Conservation (phyloP, 768 basidiomycete genomes). For the Lentinula boryana region DNA sequence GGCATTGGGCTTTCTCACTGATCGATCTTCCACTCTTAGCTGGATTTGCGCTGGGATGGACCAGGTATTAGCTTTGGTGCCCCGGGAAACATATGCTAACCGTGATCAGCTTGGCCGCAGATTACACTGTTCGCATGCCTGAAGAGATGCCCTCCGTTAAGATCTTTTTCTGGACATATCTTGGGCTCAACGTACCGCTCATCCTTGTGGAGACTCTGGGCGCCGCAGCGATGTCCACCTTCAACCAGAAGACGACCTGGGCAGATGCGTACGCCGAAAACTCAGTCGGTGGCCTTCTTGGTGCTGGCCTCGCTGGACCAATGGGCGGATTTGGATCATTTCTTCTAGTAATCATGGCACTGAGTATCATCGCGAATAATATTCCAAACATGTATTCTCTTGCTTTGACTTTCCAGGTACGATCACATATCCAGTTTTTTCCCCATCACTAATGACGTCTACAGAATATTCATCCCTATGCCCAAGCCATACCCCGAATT, state of each 20-base stretch:
- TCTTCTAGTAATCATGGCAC: constrained; percentile 50
- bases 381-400: constrained; percentile 61
- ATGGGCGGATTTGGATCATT: constrained; percentile 52
- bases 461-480: constrained; percentile 20
- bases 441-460: constrained; percentile 19
- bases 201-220: constrained; percentile 21
- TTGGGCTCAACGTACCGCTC: constrained; percentile 44
- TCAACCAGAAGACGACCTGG: constrained; percentile 39
- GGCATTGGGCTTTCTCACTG: background rate
- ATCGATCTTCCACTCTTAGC: background rate
- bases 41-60: constrained; percentile 2
- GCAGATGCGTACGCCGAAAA: constrained; percentile 30
- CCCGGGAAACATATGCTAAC: background rate
- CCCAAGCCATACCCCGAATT: constrained; percentile 31
- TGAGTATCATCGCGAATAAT: constrained; percentile 59
- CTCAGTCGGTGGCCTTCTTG: constrained; percentile 45
- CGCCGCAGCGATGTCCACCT: constrained; percentile 42
- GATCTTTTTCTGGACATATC: constrained; percentile 46
- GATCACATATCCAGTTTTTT: background rate
- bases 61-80: background rate
- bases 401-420: constrained; percentile 43
- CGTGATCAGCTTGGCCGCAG: constrained; percentile 33
- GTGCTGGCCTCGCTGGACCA: constrained; percentile 42
- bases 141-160: constrained; percentile 13
- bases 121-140: constrained; percentile 52